Base-by-base conservation (phyloP, 225 moss, liverwort and hornwort species). In the Marchantia polymorpha region DNA sequence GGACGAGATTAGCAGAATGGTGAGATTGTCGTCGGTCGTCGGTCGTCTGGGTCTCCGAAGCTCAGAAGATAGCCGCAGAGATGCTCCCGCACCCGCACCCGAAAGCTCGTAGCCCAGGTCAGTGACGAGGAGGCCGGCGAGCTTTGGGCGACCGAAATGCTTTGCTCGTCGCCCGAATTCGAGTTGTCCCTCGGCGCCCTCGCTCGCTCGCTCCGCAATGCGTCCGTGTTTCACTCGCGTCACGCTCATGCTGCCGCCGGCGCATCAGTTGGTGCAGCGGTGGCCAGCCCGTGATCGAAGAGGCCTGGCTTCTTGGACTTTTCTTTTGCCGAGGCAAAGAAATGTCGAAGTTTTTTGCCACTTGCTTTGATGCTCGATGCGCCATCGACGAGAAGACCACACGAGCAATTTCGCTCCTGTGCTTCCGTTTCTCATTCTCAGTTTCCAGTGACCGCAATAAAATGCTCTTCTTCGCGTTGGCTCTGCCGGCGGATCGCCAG, bases 261-360 rank as follows among this genome's bases (percentile, higher is more conserved):
- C 29, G 27, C 65, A 19, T 63, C 17, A 61, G 15, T 61, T 23
- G 23, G 23, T 63, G 6, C 63, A 25, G 27, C 0, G 12, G 12
- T 65, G 17, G 10, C 27, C 27, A n/a, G 17, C 23, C 29, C 15
- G 25, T 65, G 27, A 27, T 65, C 65, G 1, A 29, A 11, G 27
- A 25, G 27, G 65, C 65, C 29, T 65, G 27, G 65, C 65, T 65
- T 65, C 65, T 65, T 65, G 65, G 27, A n/a, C n/a, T n/a, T n/a
- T n/a, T n/a, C n/a, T n/a, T n/a, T n/a, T n/a, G n/a, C n/a, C n/a
- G n/a, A n/a, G n/a, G 39, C 65, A 29, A 65, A 65, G 64, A 26
- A 64, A 3, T 25, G 25, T 25, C n/a, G 19, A 60, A 5, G 65
- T 65, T 1, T 9, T 29, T n/a, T 3, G 7, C 19, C 65, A 27